These are phyloP conservation scores for Lipomyces yamadae DNA, from an alignment of 805 yeast genomes.

Conservation along the genomic window DNA sequence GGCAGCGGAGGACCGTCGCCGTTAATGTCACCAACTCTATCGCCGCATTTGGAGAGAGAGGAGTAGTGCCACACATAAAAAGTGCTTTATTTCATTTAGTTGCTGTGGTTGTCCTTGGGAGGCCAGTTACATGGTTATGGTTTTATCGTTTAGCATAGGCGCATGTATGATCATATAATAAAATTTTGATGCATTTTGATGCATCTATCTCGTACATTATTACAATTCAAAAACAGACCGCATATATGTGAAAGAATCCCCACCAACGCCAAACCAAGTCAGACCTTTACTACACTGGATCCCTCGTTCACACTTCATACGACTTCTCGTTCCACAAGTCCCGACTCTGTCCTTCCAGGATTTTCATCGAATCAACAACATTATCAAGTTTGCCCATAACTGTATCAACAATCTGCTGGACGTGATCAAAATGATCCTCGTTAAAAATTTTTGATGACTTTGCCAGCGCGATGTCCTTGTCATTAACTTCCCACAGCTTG, in stretches of 20 bases:
- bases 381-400: constrained; percentile 56
- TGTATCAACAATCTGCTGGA: constrained; percentile 56
- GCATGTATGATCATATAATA: not conserved
- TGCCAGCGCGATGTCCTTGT: constrained; percentile 35
- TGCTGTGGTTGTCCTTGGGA: not conserved
- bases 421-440: constrained; percentile 58
- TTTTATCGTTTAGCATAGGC: not conserved
- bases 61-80: not conserved
- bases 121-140: not conserved
- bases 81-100: not conserved
- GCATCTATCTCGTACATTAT: not conserved
- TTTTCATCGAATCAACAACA: constrained; percentile 54
- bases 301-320: not conserved
- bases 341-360: constrained; percentile 43
- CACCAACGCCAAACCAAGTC: constrained; percentile 1
- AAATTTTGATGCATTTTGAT: constrained; percentile 1
- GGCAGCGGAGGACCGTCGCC: constrained; percentile 10
- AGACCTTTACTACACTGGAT: not conserved
- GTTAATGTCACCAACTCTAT: constrained; percentile 18
- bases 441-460: constrained; percentile 46
- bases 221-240: constrained; percentile 2
- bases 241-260: not conserved
- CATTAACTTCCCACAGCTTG: constrained; percentile 29
- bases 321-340: constrained; percentile 42
- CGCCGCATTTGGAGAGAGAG: not conserved